phyloP scores from a whole-genome alignment of 768 basidiomycete genomes.

The Trametes sanguinea region DNA sequence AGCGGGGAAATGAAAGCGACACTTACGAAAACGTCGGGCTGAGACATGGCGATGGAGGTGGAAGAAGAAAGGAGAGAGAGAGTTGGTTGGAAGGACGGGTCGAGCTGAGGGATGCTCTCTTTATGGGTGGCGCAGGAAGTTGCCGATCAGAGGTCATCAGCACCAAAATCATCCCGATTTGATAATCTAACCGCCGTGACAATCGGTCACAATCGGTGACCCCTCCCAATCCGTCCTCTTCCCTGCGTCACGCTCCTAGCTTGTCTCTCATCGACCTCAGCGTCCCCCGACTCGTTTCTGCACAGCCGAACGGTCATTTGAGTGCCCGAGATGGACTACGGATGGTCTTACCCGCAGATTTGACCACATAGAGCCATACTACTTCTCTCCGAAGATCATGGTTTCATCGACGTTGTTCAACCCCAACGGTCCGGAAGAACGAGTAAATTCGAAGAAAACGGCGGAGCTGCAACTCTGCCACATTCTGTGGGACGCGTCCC shows the following conservation, averaged over 20 bases:
- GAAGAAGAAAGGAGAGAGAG: constrained; percentile 18
- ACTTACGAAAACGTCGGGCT: constrained; percentile 45
- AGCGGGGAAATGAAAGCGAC: constrained; percentile 1
- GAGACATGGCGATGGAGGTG: constrained; percentile 22
- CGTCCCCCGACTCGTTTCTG: too few species aligned
- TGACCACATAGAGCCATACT: too few species aligned
- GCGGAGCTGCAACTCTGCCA: background rate
- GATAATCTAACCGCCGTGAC: constrained; percentile 28
- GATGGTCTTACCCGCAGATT: too few species aligned
- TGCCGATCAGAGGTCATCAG: constrained; percentile 29
- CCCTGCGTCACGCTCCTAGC: background rate
- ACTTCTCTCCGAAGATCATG: too few species aligned
- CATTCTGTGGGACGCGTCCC: background rate
- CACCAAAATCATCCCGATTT: constrained; percentile 24
- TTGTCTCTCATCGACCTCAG: background rate
- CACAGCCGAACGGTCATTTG: too few species aligned
- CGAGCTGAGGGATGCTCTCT: constrained; percentile 15
- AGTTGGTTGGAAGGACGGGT: constrained; percentile 12
- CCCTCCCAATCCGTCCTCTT: constrained; percentile 3
- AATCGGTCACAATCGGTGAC: constrained; percentile 31
- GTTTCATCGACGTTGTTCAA: too few species aligned
- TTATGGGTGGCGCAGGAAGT: constrained; percentile 25
- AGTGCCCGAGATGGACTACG: too few species aligned
- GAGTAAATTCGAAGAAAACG: too few species aligned
- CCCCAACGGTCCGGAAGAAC: too few species aligned